These are phyloP conservation scores for Przewalskia tangutica DNA, from an alignment of 257 asterid genomes.

Conservation along the genomic window DNA sequence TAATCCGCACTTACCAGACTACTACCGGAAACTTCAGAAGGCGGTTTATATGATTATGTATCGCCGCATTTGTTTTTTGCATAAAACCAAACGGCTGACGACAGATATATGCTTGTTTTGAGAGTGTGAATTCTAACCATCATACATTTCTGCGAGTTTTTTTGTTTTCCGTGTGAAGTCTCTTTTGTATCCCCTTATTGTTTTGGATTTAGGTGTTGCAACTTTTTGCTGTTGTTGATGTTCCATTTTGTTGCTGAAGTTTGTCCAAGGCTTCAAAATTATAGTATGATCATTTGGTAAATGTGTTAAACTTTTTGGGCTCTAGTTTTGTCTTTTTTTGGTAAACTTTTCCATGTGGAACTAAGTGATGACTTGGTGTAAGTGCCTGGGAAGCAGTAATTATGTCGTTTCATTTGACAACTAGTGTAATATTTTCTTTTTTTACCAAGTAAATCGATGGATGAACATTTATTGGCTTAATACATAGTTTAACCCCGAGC, in stretches of 20 bases:
- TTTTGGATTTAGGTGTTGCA: neutral
- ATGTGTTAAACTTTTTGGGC: neutral
- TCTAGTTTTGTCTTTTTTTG: neutral
- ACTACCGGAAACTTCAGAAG: conserved; percentile 46
- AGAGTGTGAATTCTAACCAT: neutral
- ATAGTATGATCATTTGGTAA: neutral
- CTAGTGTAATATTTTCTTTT: neutral
- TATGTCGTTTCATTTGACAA: neutral
- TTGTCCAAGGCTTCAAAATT: neutral
- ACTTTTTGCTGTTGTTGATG: neutral
- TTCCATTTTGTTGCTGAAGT: neutral
- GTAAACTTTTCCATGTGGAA: neutral
- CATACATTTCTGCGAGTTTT: neutral
- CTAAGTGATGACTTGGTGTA: neutral
- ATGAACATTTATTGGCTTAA: neutral
- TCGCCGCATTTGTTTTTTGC: neutral
- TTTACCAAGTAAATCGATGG: neutral
- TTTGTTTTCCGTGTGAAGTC: neutral
- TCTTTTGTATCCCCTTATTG: neutral
- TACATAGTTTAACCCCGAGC: too few species aligned
- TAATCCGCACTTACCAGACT: conserved; percentile 22
- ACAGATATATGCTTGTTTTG: neutral
- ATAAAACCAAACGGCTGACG: conserved; percentile 3
- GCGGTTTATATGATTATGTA: conserved; percentile 28
- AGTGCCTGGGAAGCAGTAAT: neutral